Base-by-base conservation (phyloP, 75 land plant genomes). In the Ceratopteris richardii region DNA sequence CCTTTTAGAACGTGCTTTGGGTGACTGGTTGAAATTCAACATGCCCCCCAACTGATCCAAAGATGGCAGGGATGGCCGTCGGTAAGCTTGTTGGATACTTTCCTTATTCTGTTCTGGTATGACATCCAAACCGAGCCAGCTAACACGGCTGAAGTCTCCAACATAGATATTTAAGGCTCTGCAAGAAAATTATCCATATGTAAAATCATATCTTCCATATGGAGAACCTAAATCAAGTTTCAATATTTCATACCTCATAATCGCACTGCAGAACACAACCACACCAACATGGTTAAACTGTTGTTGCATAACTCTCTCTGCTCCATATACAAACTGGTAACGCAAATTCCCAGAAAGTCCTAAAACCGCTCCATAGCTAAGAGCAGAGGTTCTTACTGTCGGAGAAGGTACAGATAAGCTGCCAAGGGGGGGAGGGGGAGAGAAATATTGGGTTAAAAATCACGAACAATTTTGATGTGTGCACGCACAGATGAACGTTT, bases 331-430 rank as follows among this genome's bases (percentile, higher is more conserved):
- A 1, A 81, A 58, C 61, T 93, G 97, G 65, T 93, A 89, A 24
- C 98, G 66, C 29, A 89, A 51, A 47, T 89, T 93, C 33, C 87
- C 85, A 53, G 82, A 81, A 12, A 89, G 71, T 28, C 96, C 96
- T 54, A 93, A 67, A 60, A 86, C 85, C 14, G 96, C 96, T 17
- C 90, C 98, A 77, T 85, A 86, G 31, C 90, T 82, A 41, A 89
- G 75, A 39, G 98, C 74, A 79, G 80, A 80, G 3, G 77, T 75
- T 40, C 76, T 78, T 51, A 86, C 66, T 54, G 82, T 54, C 33
- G 96, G 89, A 16, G 80, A 57, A 12, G 83, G 62, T 50, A 85
- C 77, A 21, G 94, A 88, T 57, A 77, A 61, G 64, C 97, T 84
- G 79, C 31, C 33, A 40, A 28, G 25, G 10, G 47, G 61, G n/a